phyloP scores from a whole-genome alignment of 2,329 filamentous ascomycete genomes.

The Orbilia javanica region DNA sequence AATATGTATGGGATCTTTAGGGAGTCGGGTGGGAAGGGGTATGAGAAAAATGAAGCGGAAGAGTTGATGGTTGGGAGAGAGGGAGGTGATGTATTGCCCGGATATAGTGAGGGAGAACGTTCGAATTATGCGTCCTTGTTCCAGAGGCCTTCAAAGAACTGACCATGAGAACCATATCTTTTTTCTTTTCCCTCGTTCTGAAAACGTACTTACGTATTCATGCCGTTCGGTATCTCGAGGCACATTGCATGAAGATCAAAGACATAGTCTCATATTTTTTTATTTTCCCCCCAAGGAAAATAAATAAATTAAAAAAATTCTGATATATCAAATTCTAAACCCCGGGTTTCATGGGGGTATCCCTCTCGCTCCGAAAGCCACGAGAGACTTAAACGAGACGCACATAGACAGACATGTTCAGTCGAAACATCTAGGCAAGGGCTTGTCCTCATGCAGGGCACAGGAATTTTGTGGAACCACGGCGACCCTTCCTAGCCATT shows the following conservation, averaged over 20 bases:
- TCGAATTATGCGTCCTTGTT: background rate
- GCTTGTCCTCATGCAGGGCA: background rate
- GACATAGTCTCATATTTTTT: too few species aligned
- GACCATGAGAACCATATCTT: background rate
- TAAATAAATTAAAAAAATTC: background rate
- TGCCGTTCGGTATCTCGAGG: background rate
- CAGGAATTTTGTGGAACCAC: conserved; percentile 24
- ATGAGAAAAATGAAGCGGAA: background rate
- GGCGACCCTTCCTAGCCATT: background rate
- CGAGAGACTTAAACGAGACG: background rate
- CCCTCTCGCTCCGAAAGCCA: background rate
- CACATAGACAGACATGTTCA: background rate
- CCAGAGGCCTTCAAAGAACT: background rate
- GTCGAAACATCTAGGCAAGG: background rate
- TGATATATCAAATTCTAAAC: background rate
- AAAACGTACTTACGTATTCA: background rate
- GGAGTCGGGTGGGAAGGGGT: background rate
- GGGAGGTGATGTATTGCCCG: background rate
- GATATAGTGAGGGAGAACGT: background rate
- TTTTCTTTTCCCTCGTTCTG: too few species aligned
- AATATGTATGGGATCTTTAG: conserved; percentile 16
- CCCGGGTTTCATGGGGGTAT: background rate
- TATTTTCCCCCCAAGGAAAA: too few species aligned
- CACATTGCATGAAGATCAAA: too few species aligned
- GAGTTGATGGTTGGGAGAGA: background rate